Evolutionary conservation across 1,284 basidiomycete species (phyloP).

Genomic region (Polyporus tsugae): DNA sequence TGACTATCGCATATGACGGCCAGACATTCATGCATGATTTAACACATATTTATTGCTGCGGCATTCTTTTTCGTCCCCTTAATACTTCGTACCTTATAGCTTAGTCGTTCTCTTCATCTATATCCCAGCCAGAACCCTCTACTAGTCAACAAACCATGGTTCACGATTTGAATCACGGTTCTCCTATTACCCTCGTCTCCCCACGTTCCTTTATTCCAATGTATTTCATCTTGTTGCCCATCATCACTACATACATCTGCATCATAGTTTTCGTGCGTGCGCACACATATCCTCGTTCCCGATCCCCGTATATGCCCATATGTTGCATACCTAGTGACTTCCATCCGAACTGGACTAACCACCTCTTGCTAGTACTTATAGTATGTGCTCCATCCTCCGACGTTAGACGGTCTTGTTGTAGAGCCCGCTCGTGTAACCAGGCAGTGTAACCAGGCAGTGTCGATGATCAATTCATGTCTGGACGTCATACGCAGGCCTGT

Average conservation of each 20-base stretch:
- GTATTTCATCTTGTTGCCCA: not conserved
- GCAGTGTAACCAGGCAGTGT: not conserved
- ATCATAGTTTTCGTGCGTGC: conserved; percentile 5
- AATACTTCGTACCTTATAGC: conserved; percentile 19
- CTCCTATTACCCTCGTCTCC: not conserved
- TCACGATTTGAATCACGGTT: not conserved
- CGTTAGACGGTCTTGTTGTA: not conserved
- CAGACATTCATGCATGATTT: conserved; percentile 23
- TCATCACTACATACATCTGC: not conserved
- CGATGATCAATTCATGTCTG: not conserved
- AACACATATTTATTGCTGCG: conserved; percentile 26
- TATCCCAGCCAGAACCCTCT: conserved; percentile 4
- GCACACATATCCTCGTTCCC: not conserved
- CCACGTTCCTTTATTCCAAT: conserved; percentile 4
- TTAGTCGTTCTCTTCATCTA: not conserved
- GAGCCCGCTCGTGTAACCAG: not conserved
- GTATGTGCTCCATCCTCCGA: not conserved
- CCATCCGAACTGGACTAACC: conserved; percentile 8
- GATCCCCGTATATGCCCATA: conserved; percentile 4
- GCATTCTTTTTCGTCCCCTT: conserved; percentile 10
- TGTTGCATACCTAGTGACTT: conserved; percentile 18
- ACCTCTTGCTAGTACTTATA: not conserved
- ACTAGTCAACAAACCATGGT: not conserved
- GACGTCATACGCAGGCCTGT: too few species aligned
- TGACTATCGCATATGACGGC: not conserved